phyloP scores from a whole-genome alignment of 2,329 filamentous ascomycete genomes.

The Exophiala alcalophila region DNA sequence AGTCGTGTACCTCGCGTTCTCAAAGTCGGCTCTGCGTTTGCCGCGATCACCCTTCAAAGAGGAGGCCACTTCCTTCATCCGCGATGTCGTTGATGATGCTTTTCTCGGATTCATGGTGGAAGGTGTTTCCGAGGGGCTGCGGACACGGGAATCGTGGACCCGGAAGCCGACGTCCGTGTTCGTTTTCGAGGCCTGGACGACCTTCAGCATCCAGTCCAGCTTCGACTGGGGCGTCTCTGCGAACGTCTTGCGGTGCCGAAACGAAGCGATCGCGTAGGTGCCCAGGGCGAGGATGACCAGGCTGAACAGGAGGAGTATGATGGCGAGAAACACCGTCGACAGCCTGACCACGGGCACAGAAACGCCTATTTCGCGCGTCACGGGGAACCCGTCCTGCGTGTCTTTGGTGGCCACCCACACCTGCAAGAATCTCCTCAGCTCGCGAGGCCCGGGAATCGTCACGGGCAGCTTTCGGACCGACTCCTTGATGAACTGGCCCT shows the following conservation, averaged over 20 bases:
- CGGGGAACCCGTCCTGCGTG: slow-evolving; percentile 1
- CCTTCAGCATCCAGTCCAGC: slow-evolving; percentile 19
- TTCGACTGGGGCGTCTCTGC: slow-evolving; percentile 14
- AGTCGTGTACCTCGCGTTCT: slow-evolving; percentile 4
- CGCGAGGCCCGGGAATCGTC: neutral
- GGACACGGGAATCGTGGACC: neutral
- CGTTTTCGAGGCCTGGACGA: neutral
- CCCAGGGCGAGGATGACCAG: neutral
- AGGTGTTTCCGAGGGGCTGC: neutral
- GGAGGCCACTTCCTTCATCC: neutral
- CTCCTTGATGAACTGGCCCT: slow-evolving; percentile 2
- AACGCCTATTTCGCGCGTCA: slow-evolving; percentile 5
- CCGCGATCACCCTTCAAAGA: neutral
- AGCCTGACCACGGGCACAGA: slow-evolving; percentile 8
- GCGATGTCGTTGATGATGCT: neutral
- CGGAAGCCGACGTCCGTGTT: neutral
- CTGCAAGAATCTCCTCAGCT: slow-evolving; percentile 12
- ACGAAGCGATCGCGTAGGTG: neutral
- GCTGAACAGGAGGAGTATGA: neutral
- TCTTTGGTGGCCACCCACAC: slow-evolving; percentile 14
- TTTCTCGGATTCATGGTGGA: neutral
- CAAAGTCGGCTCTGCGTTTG: slow-evolving; percentile 1
- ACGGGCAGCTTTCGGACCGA: slow-evolving; percentile 2
- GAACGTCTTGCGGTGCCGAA: slow-evolving; percentile 3
- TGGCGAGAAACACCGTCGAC: slow-evolving; percentile 2